Conservation (phyloP, 441 rosid genomes). For the Bocquillonia castaneifolia region DNA sequence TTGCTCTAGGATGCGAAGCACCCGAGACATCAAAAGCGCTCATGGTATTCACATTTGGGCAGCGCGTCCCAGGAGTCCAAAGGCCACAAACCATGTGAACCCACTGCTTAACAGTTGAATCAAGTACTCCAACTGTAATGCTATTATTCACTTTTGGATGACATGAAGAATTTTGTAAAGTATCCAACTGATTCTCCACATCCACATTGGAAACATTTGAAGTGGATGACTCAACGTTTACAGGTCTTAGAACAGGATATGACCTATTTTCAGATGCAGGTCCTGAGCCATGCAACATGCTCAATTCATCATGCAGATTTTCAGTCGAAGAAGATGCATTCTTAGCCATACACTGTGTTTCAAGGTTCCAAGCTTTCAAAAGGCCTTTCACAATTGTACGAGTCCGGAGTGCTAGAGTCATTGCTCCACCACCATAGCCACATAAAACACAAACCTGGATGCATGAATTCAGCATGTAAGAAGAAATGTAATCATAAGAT, state of each 20-base stretch:
- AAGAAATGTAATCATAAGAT: slow-evolving; percentile 6
- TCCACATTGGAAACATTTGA: slow-evolving; percentile 25
- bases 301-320: slow-evolving; percentile 24
- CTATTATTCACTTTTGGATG: slow-evolving; percentile 37
- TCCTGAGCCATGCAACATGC: slow-evolving; percentile 18
- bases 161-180: slow-evolving; percentile 12
- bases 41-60: slow-evolving; percentile 54
- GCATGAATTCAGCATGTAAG: background rate
- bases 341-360: slow-evolving; percentile 23
- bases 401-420: slow-evolving; percentile 44
- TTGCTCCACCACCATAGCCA: slow-evolving; percentile 53
- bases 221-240: slow-evolving; percentile 25
- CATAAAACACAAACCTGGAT: slow-evolving; percentile 52
- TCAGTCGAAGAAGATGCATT: slow-evolving; percentile 20
- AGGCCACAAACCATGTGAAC: slow-evolving; percentile 60
- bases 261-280: slow-evolving; percentile 18
- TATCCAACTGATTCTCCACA: slow-evolving; percentile 19
- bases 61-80: slow-evolving; percentile 55
- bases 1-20: slow-evolving; percentile 29
- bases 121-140: slow-evolving; percentile 35
- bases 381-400: slow-evolving; percentile 38
- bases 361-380: slow-evolving; percentile 39
- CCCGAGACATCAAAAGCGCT: slow-evolving; percentile 55
- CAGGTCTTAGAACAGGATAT: slow-evolving; percentile 25
- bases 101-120: slow-evolving; percentile 50